These are phyloP conservation scores for Filobasidium wieringae DNA, from an alignment of 768 basidiomycete species.

Conservation along the genomic window DNA sequence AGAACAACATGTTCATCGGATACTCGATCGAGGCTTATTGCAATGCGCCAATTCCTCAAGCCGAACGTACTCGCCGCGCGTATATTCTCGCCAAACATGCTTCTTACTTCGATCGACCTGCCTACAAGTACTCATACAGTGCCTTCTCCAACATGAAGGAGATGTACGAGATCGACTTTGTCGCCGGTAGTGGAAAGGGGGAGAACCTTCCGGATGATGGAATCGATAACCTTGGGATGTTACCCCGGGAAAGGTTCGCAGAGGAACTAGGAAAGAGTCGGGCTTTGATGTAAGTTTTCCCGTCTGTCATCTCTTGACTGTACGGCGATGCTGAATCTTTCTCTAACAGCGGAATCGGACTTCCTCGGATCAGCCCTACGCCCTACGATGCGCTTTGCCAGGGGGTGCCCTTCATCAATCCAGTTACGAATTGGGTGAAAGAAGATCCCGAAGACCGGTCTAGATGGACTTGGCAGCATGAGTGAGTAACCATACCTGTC, in stretches of 20 bases:
- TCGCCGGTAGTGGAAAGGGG: slow-evolving; percentile 11
- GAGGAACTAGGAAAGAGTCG: slow-evolving; percentile 10
- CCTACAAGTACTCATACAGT: slow-evolving; percentile 2
- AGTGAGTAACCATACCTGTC: slow-evolving; percentile 6
- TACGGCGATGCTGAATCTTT: no score
- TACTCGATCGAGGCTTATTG: slow-evolving; percentile 20
- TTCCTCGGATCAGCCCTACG: slow-evolving; percentile 14
- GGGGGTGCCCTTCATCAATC: slow-evolving; percentile 34
- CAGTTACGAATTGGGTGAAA: slow-evolving; percentile 22
- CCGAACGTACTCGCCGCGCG: slow-evolving; percentile 4
- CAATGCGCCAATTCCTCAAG: neutral
- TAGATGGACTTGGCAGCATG: slow-evolving; percentile 27
- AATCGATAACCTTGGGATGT: slow-evolving; percentile 4
- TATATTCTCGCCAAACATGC: slow-evolving; percentile 14
- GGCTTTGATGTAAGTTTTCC: slow-evolving; percentile 8
- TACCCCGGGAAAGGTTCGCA: neutral
- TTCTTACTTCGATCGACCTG: slow-evolving; percentile 4
- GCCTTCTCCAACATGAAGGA: slow-evolving; percentile 8
- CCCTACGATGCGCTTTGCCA: slow-evolving; percentile 23
- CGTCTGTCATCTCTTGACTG: neutral
- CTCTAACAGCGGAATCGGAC: slow-evolving; percentile 10
- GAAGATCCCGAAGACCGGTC: slow-evolving; percentile 22
- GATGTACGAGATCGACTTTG: slow-evolving; percentile 10
- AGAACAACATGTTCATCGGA: slow-evolving; percentile 4
- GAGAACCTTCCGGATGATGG: slow-evolving; percentile 1